phyloP scores from a whole-genome alignment of 2,329 filamentous ascomycete genomes.

The Ustilaginoidea virens region DNA sequence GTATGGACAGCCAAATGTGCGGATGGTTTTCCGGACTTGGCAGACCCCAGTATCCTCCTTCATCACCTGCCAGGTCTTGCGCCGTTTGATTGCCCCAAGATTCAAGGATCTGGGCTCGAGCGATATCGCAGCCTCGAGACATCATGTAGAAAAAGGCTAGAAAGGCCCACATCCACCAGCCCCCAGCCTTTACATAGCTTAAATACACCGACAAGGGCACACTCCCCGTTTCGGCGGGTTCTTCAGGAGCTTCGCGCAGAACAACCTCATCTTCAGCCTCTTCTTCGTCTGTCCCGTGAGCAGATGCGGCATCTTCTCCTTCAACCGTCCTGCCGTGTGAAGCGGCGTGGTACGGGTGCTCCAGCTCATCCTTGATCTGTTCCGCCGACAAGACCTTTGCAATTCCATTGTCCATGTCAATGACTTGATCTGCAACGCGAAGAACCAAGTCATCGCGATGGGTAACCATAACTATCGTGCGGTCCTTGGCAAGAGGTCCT shows the following conservation, averaged over 20 bases:
- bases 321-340: conserved; percentile 5
- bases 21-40: conserved; percentile 55
- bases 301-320: conserved; percentile 13
- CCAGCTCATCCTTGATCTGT: conserved; percentile 24
- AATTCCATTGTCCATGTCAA: conserved; percentile 50
- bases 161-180: conserved; percentile 54
- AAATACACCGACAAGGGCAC: conserved; percentile 67
- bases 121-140: conserved; percentile 49
- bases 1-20: conserved; percentile 57
- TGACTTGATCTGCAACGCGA: conserved; percentile 55
- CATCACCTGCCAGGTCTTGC: neutral
- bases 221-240: conserved; percentile 39
- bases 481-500: conserved; percentile 41
- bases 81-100: conserved; percentile 57
- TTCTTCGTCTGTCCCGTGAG: no score
- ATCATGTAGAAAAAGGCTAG: conserved; percentile 47
- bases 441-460: conserved; percentile 66
- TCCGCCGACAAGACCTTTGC: conserved; percentile 33
- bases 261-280: conserved; percentile 7
- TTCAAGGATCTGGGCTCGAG: conserved; percentile 69
- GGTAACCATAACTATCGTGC: conserved; percentile 67
- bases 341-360: conserved; percentile 19
- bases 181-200: conserved; percentile 72
- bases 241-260: conserved; percentile 16
- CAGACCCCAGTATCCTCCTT: conserved; percentile 14